Evolutionary conservation across 1,139 yeast genomes (phyloP).

Genomic region (Candida pseudocylindracea): DNA sequence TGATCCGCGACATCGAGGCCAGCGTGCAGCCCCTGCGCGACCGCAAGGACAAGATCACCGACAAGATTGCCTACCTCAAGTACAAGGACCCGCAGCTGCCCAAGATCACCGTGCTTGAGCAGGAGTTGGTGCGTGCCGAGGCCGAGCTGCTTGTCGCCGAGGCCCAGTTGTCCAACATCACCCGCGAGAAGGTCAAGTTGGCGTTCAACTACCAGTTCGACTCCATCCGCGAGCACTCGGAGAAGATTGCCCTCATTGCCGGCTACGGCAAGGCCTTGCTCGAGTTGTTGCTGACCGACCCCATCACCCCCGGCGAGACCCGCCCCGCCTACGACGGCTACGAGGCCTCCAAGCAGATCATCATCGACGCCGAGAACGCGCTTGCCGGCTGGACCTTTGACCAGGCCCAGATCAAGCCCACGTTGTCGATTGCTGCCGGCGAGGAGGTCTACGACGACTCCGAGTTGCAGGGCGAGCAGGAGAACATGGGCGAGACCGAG

Average conservation of each 20-base stretch:
- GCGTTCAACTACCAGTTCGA: conserved; percentile 96
- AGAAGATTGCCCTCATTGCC: conserved; percentile 89
- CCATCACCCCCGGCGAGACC: conserved; percentile 98
- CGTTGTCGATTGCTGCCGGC: conserved; percentile 61
- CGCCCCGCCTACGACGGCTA: conserved; percentile 97
- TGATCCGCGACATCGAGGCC: conserved; percentile 89
- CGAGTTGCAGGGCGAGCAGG: conserved; percentile 8
- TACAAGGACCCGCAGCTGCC: conserved; percentile 97
- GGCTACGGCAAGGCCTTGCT: conserved; percentile 96
- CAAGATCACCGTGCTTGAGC: conserved; percentile 86
- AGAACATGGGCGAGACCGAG: conserved; percentile 31
- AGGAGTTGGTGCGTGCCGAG: conserved; percentile 96
- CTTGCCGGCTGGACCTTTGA: conserved; percentile 94
- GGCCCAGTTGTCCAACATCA: conserved; percentile 94
- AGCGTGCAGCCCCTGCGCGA: conserved; percentile 97
- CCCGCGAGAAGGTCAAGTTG: conserved; percentile 93
- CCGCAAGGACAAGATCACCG: conserved; percentile 93
- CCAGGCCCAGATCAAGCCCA: conserved; percentile 87
- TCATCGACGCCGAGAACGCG: conserved; percentile 91
- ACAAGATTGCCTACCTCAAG: conserved; percentile 91
- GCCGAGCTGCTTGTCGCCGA: conserved; percentile 98
- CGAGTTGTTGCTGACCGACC: conserved; percentile 87
- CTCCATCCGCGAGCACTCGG: conserved; percentile 89
- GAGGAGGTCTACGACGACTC: conserved; percentile 31
- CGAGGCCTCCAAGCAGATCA: conserved; percentile 94